Evolutionary conservation across 75 land plant species (phyloP), one percentile per base, ranked within the genome.

Genomic region (Azolla pinnata): DNA sequence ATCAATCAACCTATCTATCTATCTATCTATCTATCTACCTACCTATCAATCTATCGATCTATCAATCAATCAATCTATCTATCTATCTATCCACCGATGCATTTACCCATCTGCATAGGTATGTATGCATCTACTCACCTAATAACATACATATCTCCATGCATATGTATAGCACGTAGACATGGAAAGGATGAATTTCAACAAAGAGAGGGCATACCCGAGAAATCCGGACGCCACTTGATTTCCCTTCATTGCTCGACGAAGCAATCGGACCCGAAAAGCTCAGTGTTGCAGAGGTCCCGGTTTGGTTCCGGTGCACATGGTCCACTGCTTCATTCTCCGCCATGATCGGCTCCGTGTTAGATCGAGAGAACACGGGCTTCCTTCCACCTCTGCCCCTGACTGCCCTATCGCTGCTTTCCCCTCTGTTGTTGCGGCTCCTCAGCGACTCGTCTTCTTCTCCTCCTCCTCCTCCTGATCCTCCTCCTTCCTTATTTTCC

Each of bases 321-420:
- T 46, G 2, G 4, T 17, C 10, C 2, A 46, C 49, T 18, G n/a
- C 49, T 18, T 4, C n/a, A 4, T 18, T 4, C n/a, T 46, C 49
- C 49, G 21, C 12, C 3, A 46, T 46, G 49, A 4, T 46, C 49
- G 49, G 49, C 14, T 23, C 49, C 21, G 49, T 46, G 49, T 46
- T 4, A 23, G n/a, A 46, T 3, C 17, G 23, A 46, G n/a, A 2
- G 17, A 46, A 14, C 14, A 23, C n/a, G 2, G 49, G 14, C 17
- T 23, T 14, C 14, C 49, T n/a, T n/a, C n/a, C n/a, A n/a, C n/a
- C n/a, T n/a, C n/a, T n/a, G n/a, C n/a, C n/a, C n/a, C n/a, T n/a
- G n/a, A n/a, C n/a, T n/a, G n/a, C n/a, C n/a, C n/a, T n/a, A n/a
- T n/a, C n/a, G n/a, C n/a, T n/a, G n/a, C n/a, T n/a, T n/a, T 46